Evolutionary conservation across 1,284 basidiomycete genomes (phyloP).

Genomic region (Lentinula novae-zelandiae): DNA sequence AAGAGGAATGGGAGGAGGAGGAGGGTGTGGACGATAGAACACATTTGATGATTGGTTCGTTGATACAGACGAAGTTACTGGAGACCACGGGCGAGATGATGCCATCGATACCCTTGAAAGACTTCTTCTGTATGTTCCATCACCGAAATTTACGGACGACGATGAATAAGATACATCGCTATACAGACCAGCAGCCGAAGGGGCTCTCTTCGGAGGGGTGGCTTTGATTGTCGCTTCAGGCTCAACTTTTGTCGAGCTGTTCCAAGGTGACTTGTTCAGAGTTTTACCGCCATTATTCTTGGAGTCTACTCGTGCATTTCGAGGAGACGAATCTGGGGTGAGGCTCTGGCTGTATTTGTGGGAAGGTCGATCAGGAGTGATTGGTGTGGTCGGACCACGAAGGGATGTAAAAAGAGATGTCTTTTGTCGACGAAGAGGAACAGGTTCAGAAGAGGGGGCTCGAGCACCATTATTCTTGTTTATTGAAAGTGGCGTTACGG

Average conservation of each 20-base stretch:
- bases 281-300: conserved; percentile 33
- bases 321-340: conserved; percentile 64
- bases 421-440: conserved; percentile 49
- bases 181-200: conserved; percentile 41
- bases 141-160: conserved; percentile 34
- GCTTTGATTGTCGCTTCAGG: conserved; percentile 46
- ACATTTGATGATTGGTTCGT: conserved; percentile 55
- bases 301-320: conserved; percentile 30
- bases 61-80: conserved; percentile 66
- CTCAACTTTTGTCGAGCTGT: conserved; percentile 71
- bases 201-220: conserved; percentile 45
- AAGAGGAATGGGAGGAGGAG: conserved; percentile 28
- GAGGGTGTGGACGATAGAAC: conserved; percentile 25
- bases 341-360: conserved; percentile 71
- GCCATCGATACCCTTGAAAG: conserved; percentile 70
- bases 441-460: conserved; percentile 52
- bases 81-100: conserved; percentile 78
- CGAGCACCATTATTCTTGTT: conserved; percentile 36
- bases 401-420: conserved; percentile 55
- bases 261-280: conserved; percentile 57
- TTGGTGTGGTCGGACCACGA: conserved; percentile 38
- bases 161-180: conserved; percentile 34
- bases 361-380: conserved; percentile 51
- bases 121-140: conserved; percentile 53
- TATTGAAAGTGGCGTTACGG: conserved; percentile 47